A percentile compares a stretch with the other conserved stretches of the same genome.
Conservation (phyloP, 2,329 filamentous ascomycete species). For the Apiospora saccharicola region DNA sequence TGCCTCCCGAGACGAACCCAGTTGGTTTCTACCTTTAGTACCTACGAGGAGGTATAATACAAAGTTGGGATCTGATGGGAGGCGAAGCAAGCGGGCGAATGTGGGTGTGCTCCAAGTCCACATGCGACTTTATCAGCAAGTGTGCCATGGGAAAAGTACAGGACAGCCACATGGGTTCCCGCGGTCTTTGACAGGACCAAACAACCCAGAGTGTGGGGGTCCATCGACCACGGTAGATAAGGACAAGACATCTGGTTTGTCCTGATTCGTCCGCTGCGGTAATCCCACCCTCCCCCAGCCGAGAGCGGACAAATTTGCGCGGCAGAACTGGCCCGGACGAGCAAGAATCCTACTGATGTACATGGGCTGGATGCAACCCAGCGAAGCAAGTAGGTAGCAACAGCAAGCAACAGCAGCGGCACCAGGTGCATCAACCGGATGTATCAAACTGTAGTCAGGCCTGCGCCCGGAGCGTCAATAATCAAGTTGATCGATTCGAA, state of each 20-base stretch:
- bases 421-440: slow-evolving; percentile 16
- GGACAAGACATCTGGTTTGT: slow-evolving; percentile 23
- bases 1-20: slow-evolving; percentile 2
- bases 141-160: slow-evolving; percentile 17
- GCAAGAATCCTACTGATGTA: not conserved
- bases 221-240: slow-evolving; percentile 22
- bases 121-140: slow-evolving; percentile 25
- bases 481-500: not conserved
- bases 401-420: not conserved
- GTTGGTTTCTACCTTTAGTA: not conserved
- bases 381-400: no score
- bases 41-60: not conserved
- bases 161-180: slow-evolving; percentile 24
- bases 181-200: slow-evolving; percentile 21
- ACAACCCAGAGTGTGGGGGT: slow-evolving; percentile 11
- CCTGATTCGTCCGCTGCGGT: slow-evolving; percentile 11
- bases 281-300: slow-evolving; percentile 14
- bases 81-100: slow-evolving; percentile 18
- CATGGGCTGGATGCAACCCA: not conserved
- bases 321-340: slow-evolving; percentile 6
- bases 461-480: not conserved
- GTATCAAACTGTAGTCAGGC: not conserved
- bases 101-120: not conserved
- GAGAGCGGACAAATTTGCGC: slow-evolving; percentile 21
- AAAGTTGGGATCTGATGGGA: slow-evolving; percentile 5